Evolutionary conservation across 306 rosid genomes (phyloP), one percentile per base, ranked within the genome.

Genomic region (Abrus pulchellus): DNA sequence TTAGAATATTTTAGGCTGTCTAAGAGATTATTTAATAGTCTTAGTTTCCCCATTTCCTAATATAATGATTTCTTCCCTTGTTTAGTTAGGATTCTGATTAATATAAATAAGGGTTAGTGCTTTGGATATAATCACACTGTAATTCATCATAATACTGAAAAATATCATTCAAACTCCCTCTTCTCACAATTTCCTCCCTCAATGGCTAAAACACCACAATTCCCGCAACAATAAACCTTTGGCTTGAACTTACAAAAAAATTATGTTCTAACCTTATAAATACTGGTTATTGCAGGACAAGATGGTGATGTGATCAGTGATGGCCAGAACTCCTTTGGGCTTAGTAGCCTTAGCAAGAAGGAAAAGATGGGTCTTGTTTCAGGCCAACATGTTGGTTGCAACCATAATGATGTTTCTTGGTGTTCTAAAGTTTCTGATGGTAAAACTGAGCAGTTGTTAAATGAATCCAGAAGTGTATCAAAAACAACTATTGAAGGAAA

Each of bases 211-310:
- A 40, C 70, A 32, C 69, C 2, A 40, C 38, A 36, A 40, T 41
- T 66, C 9, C 72, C 14, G 14, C 5, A 33, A 66, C 20, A 40
- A 20, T 11, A 27, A 80, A 49, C 41, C 71, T 55, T 33, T 44
- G 52, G 13, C 27, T 61, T 29, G 10, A 74, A 54, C 70, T 33
- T 60, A 53, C 48, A 8, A 48, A 61, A 68, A 66, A 11, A 40
- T 2, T 38, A 66, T 83, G 60, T 13, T 43, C 57, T 36, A 6
- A 52, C 68, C 30, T 65, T 75, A 65, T 41, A 71, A 62, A 66
- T 77, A 59, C 60, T 74, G 87, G 81, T 67, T 67, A 61, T 84
- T 80, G 54, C 90, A 87, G 91, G 72, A 56, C 80, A 82, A 60
- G 75, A 72, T 28, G 32, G 34, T 43, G 47, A 63, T 75, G 76